A percentile compares a stretch with the other conserved stretches of the same genome.
Evolutionary conservation across 2,329 filamentous ascomycete genomes (phyloP).

Genomic region (Lojkania enalia): DNA sequence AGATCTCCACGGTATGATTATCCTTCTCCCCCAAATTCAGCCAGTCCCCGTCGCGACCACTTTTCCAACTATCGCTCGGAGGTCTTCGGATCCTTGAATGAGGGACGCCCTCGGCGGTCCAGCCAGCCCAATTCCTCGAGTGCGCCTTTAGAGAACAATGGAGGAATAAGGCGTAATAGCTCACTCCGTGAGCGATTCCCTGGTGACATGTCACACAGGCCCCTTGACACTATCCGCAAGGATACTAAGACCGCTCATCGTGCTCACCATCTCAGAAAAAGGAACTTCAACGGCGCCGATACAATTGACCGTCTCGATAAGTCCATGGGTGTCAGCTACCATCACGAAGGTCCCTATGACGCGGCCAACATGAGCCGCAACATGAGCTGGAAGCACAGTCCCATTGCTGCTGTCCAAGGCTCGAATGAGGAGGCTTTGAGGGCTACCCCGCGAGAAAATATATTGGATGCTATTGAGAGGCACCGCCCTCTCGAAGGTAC

Average conservation of each 20-base stretch:
- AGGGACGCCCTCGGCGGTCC: conserved; percentile 37
- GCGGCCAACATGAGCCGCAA: conserved; percentile 78
- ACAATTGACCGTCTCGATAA: conserved; percentile 79
- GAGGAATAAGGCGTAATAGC: conserved; percentile 45
- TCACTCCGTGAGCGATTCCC: conserved; percentile 64
- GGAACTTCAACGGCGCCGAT: conserved; percentile 70
- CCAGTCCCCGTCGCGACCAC: conserved; percentile 53
- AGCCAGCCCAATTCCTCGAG: conserved; percentile 32
- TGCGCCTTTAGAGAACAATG: conserved; percentile 12
- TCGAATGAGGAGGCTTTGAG: conserved; percentile 76
- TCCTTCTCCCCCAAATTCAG: conserved; percentile 59
- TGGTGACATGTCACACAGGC: conserved; percentile 66
- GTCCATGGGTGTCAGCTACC: conserved; percentile 66
- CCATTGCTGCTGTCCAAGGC: conserved; percentile 73
- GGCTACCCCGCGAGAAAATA: conserved; percentile 78
- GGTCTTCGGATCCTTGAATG: conserved; percentile 35
- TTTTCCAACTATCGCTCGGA: conserved; percentile 39
- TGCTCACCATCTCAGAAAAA: conserved; percentile 66
- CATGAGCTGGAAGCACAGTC: conserved; percentile 62
- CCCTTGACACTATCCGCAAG: conserved; percentile 67
- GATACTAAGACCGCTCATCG: conserved; percentile 69
- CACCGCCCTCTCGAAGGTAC: conserved; percentile 83
- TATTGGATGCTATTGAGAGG: conserved; percentile 70
- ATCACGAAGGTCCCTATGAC: conserved; percentile 91
- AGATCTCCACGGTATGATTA: conserved; percentile 38